phyloP scores from a whole-genome alignment of 169 alveolate genomes.

The Plasmodium malariae region DNA sequence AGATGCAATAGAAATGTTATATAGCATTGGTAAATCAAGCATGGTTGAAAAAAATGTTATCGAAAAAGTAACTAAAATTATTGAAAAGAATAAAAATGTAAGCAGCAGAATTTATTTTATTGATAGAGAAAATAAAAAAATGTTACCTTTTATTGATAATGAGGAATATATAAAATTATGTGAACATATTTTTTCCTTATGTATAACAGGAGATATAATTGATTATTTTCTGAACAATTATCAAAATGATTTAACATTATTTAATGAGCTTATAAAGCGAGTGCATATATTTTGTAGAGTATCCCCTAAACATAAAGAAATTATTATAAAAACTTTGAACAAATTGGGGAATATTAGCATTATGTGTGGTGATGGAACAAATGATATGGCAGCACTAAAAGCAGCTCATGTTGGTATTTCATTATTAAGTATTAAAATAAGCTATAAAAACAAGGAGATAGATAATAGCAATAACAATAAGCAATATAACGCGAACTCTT shows the following conservation, averaged over 20 bases:
- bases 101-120: slow-evolving; percentile 22
- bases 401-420: slow-evolving; percentile 98
- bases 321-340: slow-evolving; percentile 85
- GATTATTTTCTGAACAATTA: slow-evolving; percentile 80
- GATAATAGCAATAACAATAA: slow-evolving; percentile 52
- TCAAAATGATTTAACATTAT: slow-evolving; percentile 19
- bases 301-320: slow-evolving; percentile 96
- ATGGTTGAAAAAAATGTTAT: background rate
- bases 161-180: slow-evolving; percentile 42
- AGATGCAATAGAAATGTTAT: background rate
- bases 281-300: slow-evolving; percentile 94
- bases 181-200: slow-evolving; percentile 38
- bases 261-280: slow-evolving; percentile 56
- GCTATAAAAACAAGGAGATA: slow-evolving; percentile 76
- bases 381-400: slow-evolving; percentile 99
- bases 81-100: background rate
- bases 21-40: background rate
- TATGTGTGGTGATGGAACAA: slow-evolving; percentile 99
- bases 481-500: slow-evolving; percentile 17
- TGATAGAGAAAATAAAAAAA: slow-evolving; percentile 73
- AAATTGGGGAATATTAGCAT: slow-evolving; percentile 89
- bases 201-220: slow-evolving; percentile 81
- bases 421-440: slow-evolving; percentile 87
- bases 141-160: slow-evolving; percentile 65
- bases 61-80: slow-evolving; percentile 25